Evolutionary conservation across 495 filamentous ascomycete species (phyloP), one percentile per base, ranked within the genome.

Genomic region (Podospora fimiseda): DNA sequence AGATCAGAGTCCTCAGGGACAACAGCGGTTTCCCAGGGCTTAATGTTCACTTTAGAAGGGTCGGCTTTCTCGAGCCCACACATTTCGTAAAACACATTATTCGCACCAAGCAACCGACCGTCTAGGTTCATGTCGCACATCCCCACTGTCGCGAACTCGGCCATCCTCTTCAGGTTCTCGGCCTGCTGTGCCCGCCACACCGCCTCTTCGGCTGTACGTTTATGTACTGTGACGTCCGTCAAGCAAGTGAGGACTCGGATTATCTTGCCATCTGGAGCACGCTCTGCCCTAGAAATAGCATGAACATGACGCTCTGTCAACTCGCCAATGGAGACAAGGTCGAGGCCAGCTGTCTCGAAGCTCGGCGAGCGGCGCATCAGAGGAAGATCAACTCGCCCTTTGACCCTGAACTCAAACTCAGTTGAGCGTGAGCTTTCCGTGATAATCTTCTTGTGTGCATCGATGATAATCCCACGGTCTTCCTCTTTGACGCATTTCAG

Each of bases 121-220:
- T 71, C 61, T 2, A 75, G 65, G 30, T 68, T 62, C 69, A 75
- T 73, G 30, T 75, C 72, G 51, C 72, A 75, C 68, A 75, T 70
- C 48, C 72, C 72, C 19, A 75, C 72, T 1, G 72, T 75, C 3
- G 72, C 70, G 43, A 67, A 69, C 43, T 75, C 70, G 38, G 72
- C 70, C 70, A 75, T 73, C 36, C 72, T 67, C 55, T 74, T 75
- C 47, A 75, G 67, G 47, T 75, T 74, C 52, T 75, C 70, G 1
- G 72, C 70, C 49, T 75, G 69, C 51, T 74, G 70, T 7, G 72
- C 72, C 9, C 71, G 66, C 2, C 68, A 63, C 9, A 70, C 62
- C 0, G 72, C 72, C 48, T 74, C 70, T 23, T 71, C 70, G 2
- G 72, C 70, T 8, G 67, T 60, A 43, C 64, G 61, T 45, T 70